A percentile compares a stretch with the other conserved stretches of the same genome.
Evolutionary conservation across 31 red algal species (phyloP).

Genomic region (Porphyra umbilicalis): DNA sequence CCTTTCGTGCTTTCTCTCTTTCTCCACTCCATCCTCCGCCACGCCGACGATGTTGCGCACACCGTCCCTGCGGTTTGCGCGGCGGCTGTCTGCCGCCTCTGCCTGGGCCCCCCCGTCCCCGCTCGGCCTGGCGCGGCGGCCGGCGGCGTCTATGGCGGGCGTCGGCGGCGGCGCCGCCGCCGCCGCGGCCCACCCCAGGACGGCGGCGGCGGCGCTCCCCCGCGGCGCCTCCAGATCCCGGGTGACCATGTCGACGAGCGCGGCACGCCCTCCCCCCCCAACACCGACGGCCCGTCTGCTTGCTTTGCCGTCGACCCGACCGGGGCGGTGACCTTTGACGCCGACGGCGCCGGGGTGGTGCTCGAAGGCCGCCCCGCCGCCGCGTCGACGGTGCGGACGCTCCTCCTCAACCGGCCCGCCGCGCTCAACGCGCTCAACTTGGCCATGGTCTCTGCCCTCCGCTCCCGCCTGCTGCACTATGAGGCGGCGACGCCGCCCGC

Average conservation of each 20-base stretch:
- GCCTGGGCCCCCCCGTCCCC: background rate
- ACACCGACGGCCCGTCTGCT: background rate
- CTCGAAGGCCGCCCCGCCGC: background rate
- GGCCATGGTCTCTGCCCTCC: constrained; percentile 22
- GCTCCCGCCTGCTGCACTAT: constrained; percentile 8
- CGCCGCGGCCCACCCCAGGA: background rate
- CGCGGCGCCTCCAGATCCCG: background rate
- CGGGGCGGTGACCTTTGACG: constrained; percentile 6
- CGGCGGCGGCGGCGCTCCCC: background rate
- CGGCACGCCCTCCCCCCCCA: background rate
- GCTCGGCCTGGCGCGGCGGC: background rate
- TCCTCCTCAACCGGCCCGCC: constrained; percentile 42
- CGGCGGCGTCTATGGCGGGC: background rate
- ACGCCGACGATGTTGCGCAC: background rate
- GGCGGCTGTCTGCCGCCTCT: background rate
- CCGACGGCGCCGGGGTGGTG: background rate
- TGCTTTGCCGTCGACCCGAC: constrained; percentile 5
- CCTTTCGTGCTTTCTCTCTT: too few species aligned
- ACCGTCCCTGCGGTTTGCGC: background rate
- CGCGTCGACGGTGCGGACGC: constrained; percentile 13
- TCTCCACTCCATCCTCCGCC: too few species aligned
- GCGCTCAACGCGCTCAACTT: constrained; percentile 34
- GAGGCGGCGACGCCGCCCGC: background rate
- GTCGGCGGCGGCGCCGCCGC: background rate
- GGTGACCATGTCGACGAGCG: background rate